phyloP scores from a whole-genome alignment of 129 eudicot species.

The Flaveria robusta region DNA sequence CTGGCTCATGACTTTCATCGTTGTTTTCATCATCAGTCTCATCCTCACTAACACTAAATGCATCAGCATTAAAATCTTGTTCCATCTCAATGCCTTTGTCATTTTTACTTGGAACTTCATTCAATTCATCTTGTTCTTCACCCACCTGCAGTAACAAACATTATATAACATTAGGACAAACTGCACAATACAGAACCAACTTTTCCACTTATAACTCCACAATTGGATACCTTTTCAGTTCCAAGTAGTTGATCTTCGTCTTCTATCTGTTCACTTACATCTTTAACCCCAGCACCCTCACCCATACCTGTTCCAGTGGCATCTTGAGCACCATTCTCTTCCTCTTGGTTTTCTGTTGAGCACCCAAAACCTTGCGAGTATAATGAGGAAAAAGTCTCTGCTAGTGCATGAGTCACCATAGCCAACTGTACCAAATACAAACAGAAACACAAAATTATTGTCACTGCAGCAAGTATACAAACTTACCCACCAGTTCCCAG shows the following conservation, averaged over 20 bases:
- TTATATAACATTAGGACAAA: neutral
- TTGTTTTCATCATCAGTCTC: slow-evolving; percentile 59
- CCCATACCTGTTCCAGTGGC: slow-evolving; percentile 92
- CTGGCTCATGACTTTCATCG: slow-evolving; percentile 52
- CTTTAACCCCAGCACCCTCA: slow-evolving; percentile 83
- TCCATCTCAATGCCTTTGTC: slow-evolving; percentile 93
- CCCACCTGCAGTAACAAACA: slow-evolving; percentile 43
- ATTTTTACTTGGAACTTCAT: slow-evolving; percentile 61
- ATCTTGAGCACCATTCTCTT: slow-evolving; percentile 54
- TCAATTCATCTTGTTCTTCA: slow-evolving; percentile 54
- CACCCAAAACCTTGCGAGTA: slow-evolving; percentile 78
- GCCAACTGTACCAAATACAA: slow-evolving; percentile 54
- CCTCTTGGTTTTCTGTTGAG: slow-evolving; percentile 51
- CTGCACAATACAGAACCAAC: neutral
- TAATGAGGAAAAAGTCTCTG: slow-evolving; percentile 62
- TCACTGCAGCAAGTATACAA: neutral
- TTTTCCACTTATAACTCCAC: neutral
- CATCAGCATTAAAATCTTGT: slow-evolving; percentile 67
- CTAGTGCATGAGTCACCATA: slow-evolving; percentile 61
- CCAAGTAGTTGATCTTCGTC: slow-evolving; percentile 96
- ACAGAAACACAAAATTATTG: neutral
- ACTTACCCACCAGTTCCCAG: no score
- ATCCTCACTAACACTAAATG: slow-evolving; percentile 74
- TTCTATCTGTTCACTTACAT: slow-evolving; percentile 87
- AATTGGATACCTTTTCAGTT: slow-evolving; percentile 58